Percentiles rank a stretch among this genome's conserved stretches.
These are phyloP conservation scores for Wickerhamiella brachini DNA, from an alignment of 805 yeast species.

Conservation along the genomic window DNA sequence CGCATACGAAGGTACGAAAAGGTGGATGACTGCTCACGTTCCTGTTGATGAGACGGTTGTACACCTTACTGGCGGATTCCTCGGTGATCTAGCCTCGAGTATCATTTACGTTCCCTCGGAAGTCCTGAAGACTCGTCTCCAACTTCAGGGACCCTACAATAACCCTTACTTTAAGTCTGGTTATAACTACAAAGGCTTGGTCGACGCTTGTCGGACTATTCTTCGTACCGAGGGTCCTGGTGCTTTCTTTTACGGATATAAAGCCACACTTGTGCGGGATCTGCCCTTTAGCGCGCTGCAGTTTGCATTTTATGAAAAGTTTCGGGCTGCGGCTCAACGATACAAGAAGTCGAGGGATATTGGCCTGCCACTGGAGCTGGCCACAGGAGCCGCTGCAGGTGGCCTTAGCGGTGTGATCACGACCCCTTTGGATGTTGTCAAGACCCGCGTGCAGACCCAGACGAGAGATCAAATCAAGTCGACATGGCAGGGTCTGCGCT, in stretches of 20 bases:
- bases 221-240: constrained; percentile 54
- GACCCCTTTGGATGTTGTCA: constrained; percentile 84
- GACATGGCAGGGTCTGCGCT: constrained; percentile 36
- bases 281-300: constrained; percentile 93
- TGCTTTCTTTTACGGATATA: constrained; percentile 80
- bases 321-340: constrained; percentile 25
- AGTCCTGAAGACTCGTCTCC: constrained; percentile 83
- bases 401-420: constrained; percentile 82
- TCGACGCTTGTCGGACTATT: constrained; percentile 57
- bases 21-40: constrained; percentile 49
- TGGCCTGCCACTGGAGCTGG: constrained; percentile 41
- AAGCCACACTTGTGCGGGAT: constrained; percentile 85
- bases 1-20: constrained; percentile 71
- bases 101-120: constrained; percentile 90
- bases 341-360: constrained; percentile 21
- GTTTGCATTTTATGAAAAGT: constrained; percentile 83
- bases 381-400: constrained; percentile 93
- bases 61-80: constrained; percentile 71
- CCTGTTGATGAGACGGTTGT: constrained; percentile 64
- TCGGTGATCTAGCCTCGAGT: constrained; percentile 89
- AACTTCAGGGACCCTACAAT: constrained; percentile 78
- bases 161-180: constrained; percentile 70
- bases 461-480: constrained; percentile 30
- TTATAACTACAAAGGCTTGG: constrained; percentile 67
- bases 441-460: constrained; percentile 88